phyloP scores from a whole-genome alignment of 495 filamentous ascomycete genomes.

The Hypoxylon trugodes region DNA sequence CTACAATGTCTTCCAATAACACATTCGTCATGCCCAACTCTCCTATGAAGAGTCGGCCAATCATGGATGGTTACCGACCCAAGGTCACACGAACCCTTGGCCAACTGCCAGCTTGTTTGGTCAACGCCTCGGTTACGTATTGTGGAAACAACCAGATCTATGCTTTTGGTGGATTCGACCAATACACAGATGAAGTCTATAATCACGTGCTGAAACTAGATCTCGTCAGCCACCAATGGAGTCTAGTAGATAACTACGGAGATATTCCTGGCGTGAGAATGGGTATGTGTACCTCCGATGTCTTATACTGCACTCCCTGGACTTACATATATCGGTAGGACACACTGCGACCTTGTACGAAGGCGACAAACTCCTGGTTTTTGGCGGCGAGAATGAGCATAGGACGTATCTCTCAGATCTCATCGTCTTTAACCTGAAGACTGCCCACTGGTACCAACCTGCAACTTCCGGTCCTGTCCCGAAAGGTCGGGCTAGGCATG shows the following conservation, averaged over 20 bases:
- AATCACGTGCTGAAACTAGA: conserved; percentile 94
- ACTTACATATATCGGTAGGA: conserved; percentile 59
- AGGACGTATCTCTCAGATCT: conserved; percentile 93
- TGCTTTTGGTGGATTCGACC: conserved; percentile 98
- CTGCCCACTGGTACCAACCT: conserved; percentile 92
- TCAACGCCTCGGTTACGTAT: conserved; percentile 97
- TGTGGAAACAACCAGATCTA: conserved; percentile 96
- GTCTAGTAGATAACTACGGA: conserved; percentile 95
- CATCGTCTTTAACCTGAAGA: conserved; percentile 93
- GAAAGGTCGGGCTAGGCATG: conserved; percentile 89
- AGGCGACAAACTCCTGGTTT: conserved; percentile 92
- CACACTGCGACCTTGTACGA: conserved; percentile 96
- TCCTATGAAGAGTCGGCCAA: conserved; percentile 68
- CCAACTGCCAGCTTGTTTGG: conserved; percentile 89
- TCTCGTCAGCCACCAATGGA: conserved; percentile 88
- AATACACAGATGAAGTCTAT: conserved; percentile 99
- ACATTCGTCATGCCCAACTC: conserved; percentile 88
- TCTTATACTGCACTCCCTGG: conserved; percentile 9
- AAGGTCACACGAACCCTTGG: conserved; percentile 82
- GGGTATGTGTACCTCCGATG: conserved; percentile 65
- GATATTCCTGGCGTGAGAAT: conserved; percentile 98
- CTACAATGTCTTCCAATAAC: conserved; percentile 69
- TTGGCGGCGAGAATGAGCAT: conserved; percentile 97
- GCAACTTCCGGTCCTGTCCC: conserved; percentile 83
- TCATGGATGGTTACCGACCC: conserved; percentile 77